phyloP scores from a whole-genome alignment of 768 basidiomycete species.

The Imleria badia region DNA sequence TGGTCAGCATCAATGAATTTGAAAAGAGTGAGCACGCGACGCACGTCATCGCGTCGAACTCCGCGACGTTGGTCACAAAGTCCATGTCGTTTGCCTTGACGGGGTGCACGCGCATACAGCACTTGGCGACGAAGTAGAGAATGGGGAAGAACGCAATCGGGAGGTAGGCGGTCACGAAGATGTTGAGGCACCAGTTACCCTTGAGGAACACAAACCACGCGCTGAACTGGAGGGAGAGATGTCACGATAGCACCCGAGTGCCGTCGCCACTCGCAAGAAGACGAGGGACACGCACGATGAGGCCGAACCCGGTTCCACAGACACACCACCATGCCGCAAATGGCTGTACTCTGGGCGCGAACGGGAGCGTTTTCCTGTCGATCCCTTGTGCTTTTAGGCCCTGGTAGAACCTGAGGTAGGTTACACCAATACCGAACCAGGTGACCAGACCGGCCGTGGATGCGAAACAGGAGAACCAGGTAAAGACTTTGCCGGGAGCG shows the following conservation, averaged over 20 bases:
- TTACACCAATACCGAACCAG: constrained; percentile 46
- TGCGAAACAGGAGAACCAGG: constrained; percentile 38
- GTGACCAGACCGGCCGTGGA: constrained; percentile 43
- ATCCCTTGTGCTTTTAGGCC: constrained; percentile 53
- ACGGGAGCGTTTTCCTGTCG: constrained; percentile 48
- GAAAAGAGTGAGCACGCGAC: background rate
- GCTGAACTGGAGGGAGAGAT: constrained; percentile 36
- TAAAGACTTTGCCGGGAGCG: constrained; percentile 40
- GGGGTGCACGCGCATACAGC: constrained; percentile 7
- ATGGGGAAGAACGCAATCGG: constrained; percentile 46
- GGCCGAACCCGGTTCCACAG: constrained; percentile 25
- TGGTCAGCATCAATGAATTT: background rate
- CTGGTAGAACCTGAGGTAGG: constrained; percentile 46
- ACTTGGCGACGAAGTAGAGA: constrained; percentile 37
- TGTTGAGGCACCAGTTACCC: constrained; percentile 35
- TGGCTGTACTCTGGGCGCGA: constrained; percentile 39
- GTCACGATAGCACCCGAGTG: background rate
- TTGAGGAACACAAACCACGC: constrained; percentile 41
- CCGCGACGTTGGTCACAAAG: constrained; percentile 23
- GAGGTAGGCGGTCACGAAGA: constrained; percentile 43
- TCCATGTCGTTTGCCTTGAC: constrained; percentile 25
- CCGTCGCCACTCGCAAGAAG: too few relatives aligned
- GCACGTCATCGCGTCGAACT: constrained; percentile 31
- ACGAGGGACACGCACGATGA: constrained; percentile 34
- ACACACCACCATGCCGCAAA: constrained; percentile 40